Base-by-base conservation (phyloP, 257 asterid species). In the Capsicum pubescens region DNA sequence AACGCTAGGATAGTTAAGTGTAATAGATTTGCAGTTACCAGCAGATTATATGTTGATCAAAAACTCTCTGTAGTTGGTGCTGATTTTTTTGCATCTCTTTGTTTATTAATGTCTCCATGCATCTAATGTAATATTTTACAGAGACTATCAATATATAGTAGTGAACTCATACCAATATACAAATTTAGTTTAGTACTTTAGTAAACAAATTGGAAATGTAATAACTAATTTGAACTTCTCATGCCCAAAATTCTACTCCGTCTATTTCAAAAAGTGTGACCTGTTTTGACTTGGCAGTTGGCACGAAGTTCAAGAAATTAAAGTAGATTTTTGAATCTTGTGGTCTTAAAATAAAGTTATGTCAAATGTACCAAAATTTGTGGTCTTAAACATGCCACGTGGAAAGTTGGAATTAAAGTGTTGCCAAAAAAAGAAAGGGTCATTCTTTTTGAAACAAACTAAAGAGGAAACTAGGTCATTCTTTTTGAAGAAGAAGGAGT, bases 141-240 rank as follows among this genome's bases (percentile, higher is more conserved):
- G n/a, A 52, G 63, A 21, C 46, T 21, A 76, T n/a, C 46, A 2
- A 13, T 76, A 21, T 56, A 56, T 36, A 36, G 50, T 36, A 68
- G 52, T 17, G 64, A 58, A 7, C 17, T 7, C 26, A 58, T 58
- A 17, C 64, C 26, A 17, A 58, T 58, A 4, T 56, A 17, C 26
- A 4, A 17, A 16, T 17, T 56, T 58, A 17, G 21, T 17, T 58
- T 58, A 67, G 48, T 36, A 35, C n/a, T 35, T 7, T 35, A 35
- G 13, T 35, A 67, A 67, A 36, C 21, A 68, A 68, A 68, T 36
- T 36, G 52, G 21, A 36, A 36, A 68, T 68, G 9, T 36, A 36
- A 68, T 36, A 36, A 68, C 76, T 68, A 36, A 36, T 68, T 68
- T 68, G 15, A 36, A 68, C 52, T 36, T 68, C 17, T 68, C 74